A percentile compares a stretch with the other conserved stretches of the same genome.
Evolutionary conservation across 2,329 filamentous ascomycete species (phyloP).

Genomic region (Alternaria sp.): DNA sequence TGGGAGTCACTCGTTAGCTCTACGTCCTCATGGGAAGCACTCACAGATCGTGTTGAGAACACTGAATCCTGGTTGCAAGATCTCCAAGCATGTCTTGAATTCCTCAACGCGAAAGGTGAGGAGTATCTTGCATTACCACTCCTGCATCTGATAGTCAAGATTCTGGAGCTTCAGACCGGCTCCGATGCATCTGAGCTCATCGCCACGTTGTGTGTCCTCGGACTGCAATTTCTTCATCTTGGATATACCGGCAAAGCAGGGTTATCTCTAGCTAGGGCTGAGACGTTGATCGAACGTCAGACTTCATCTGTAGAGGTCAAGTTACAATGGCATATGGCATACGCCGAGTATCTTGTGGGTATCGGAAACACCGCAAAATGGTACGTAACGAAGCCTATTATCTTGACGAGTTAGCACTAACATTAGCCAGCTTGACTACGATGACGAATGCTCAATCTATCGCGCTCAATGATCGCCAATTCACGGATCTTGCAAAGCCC

Average conservation of each 20-base stretch:
- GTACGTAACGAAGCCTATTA: conserved; percentile 30
- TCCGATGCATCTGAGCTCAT: conserved; percentile 53
- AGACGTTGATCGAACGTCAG: conserved; percentile 57
- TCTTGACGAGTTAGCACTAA: conserved; percentile 23
- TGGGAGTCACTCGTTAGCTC: conserved; percentile 53
- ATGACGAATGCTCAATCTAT: conserved; percentile 44
- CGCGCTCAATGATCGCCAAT: conserved; percentile 38
- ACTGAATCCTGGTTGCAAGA: conserved; percentile 59
- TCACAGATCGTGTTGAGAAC: conserved; percentile 61
- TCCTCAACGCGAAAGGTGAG: conserved; percentile 65
- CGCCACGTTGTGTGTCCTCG: conserved; percentile 57
- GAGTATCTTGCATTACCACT: conserved; percentile 59
- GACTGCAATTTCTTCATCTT: conserved; percentile 65
- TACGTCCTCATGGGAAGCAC: conserved; percentile 45
- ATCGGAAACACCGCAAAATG: conserved; percentile 72
- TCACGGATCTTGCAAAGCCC: conserved; percentile 43
- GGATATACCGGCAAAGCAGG: conserved; percentile 69
- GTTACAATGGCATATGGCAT: conserved; percentile 71
- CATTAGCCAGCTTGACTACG: conserved; percentile 33
- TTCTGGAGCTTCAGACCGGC: conserved; percentile 57
- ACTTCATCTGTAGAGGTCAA: conserved; percentile 56
- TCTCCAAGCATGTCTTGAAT: conserved; percentile 64
- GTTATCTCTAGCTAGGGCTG: conserved; percentile 66
- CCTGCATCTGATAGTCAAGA: conserved; percentile 59
- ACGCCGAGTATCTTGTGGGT: conserved; percentile 76